Base-by-base conservation (phyloP, 2,329 filamentous ascomycete species). In the Colletotrichum incanum region DNA sequence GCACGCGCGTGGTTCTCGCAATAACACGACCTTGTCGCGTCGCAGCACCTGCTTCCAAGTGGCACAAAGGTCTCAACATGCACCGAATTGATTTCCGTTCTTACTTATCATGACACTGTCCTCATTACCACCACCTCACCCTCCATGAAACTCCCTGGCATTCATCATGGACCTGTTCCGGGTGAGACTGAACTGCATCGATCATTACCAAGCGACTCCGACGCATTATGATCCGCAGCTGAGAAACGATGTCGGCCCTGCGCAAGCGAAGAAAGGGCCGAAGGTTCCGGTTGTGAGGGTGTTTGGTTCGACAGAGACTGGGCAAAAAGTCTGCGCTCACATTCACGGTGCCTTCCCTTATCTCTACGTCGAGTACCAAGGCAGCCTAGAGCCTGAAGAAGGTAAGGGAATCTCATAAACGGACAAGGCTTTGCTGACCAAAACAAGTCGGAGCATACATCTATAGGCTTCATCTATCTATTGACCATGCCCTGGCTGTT, bases 301-400 rank as follows among this genome's bases (percentile, higher is more conserved):
- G 14, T 99, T 98, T 82, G 96, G 96, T 0, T 92, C 95, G 4
- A 98, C 96, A 0, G 94, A 97, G 80, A 96, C 94, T 0, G 96
- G 96, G 0, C 95, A 98, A 83, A 98, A 97, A 79, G 94, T 98
- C 20, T 98, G 96, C 84, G 94, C 94, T 39, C 96, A 99, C 84
- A 91, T 99, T 67, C 96, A 98, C 82, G 96, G 97, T 72, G 95
- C 94, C 28, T 95, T 99, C 77, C 96, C 96, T 1, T 99, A 99
- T 79, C 85, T 98, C n/a, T 98, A 95, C 80, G 87, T 99, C 67
- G 93, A 96, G 80, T 98, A 98, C 80, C 86, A 88, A 59, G 95
- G 93, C 28, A 89, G 88, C 76, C 81, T 96, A 72, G 87, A 86
- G 50, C 85, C 87, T 12, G 88, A 93, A 74, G 88, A 92, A 80